Conservation (phyloP, 306 rosid species). For the Styphnolobium japonicum region DNA sequence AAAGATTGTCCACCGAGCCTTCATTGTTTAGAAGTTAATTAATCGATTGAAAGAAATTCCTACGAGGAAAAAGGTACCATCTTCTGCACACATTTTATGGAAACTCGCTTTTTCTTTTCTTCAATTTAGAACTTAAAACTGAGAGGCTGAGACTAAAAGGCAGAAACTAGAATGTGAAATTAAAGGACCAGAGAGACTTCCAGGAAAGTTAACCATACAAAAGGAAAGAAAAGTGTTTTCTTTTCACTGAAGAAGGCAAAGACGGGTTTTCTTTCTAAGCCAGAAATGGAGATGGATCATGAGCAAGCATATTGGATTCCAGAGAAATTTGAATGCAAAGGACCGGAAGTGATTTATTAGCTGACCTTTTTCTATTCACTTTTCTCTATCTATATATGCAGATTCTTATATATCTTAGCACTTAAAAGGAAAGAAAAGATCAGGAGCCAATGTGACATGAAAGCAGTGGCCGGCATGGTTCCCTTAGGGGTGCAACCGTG, state of each 20-base stretch:
- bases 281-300: conserved; percentile 4
- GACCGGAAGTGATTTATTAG: background rate
- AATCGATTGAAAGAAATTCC: too few relatives aligned
- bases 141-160: background rate
- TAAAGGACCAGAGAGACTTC: background rate
- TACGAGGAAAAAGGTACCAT: too few relatives aligned
- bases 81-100: background rate
- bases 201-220: background rate
- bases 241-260: conserved; percentile 22
- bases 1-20: background rate
- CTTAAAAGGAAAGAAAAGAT: conserved; percentile 22
- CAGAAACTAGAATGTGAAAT: too few relatives aligned
- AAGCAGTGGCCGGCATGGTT: conserved; percentile 22
- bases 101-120: background rate
- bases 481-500: conserved; percentile 15
- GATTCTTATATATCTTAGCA: conserved; percentile 38
- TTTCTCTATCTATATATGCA: background rate
- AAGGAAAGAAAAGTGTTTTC: background rate
- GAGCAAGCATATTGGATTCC: conserved; percentile 23
- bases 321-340: conserved; percentile 19
- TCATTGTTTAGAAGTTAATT: background rate
- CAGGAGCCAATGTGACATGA: background rate
- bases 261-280: background rate
- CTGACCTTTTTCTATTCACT: background rate
- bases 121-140: background rate